A percentile compares a stretch with the other conserved stretches of the same genome.
phyloP scores from a whole-genome alignment of 2,329 filamentous ascomycete species.

The Geosmithia putterillii region DNA sequence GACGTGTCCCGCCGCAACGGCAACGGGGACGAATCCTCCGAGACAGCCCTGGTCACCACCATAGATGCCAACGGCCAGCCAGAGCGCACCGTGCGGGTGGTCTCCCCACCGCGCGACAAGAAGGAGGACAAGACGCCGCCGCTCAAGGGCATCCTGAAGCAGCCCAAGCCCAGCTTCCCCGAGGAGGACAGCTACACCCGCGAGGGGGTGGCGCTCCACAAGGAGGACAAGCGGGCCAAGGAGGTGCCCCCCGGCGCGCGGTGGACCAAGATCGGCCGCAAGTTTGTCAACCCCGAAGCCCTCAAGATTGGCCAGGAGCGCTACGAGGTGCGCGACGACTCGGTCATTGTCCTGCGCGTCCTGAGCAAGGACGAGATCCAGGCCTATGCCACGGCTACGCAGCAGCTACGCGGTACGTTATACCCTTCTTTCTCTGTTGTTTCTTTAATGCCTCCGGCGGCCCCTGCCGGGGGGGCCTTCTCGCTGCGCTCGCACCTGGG shows the following conservation, averaged over 20 bases:
- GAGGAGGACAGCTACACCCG: conserved; percentile 74
- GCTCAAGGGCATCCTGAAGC: conserved; percentile 76
- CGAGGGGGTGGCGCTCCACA: conserved; percentile 88
- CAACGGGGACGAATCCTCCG: conserved; percentile 16
- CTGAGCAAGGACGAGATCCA: conserved; percentile 84
- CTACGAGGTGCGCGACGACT: conserved; percentile 84
- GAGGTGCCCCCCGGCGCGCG: conserved; percentile 68
- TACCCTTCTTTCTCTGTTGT: background rate
- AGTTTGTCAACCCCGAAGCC: conserved; percentile 80
- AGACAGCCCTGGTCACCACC: conserved; percentile 16
- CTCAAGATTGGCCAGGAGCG: conserved; percentile 78
- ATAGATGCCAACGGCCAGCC: too few relatives aligned
- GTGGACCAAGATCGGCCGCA: conserved; percentile 87
- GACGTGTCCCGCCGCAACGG: conserved; percentile 2
- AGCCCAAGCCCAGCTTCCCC: conserved; percentile 71
- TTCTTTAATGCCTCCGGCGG: background rate
- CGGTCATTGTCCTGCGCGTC: conserved; percentile 84
- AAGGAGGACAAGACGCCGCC: conserved; percentile 55
- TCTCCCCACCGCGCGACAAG: conserved; percentile 56
- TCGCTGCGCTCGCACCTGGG: too few relatives aligned
- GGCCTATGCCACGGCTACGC: conserved; percentile 69
- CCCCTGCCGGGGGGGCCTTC: too few relatives aligned
- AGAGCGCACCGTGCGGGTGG: conserved; percentile 48
- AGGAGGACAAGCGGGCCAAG: conserved; percentile 62
- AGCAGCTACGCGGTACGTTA: conserved; percentile 62